A percentile compares a stretch with the other conserved stretches of the same genome.
Evolutionary conservation across 768 basidiomycete species (phyloP).

Genomic region (Lactarius hatsudake): DNA sequence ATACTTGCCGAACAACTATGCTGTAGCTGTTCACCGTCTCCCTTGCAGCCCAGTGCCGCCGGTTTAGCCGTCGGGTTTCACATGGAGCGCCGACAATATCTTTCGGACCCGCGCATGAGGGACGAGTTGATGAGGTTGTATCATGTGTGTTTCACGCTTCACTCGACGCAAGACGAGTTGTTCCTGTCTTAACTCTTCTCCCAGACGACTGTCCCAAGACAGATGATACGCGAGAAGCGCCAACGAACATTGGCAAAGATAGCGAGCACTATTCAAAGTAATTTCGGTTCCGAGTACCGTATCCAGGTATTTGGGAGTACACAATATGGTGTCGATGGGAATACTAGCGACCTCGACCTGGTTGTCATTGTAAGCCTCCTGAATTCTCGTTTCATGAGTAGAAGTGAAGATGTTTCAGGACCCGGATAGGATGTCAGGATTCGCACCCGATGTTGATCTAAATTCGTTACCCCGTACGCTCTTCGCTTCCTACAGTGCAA

Average conservation of each 20-base stretch:
- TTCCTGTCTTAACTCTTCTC: neutral
- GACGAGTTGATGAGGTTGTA: constrained; percentile 15
- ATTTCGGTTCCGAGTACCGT: constrained; percentile 37
- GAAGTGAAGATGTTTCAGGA: constrained; percentile 34
- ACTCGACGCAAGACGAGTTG: no score
- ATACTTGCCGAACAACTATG: constrained; percentile 7
- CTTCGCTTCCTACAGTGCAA: neutral
- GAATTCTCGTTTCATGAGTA: neutral
- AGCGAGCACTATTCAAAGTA: constrained; percentile 4
- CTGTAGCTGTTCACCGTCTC: constrained; percentile 6
- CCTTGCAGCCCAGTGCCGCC: neutral
- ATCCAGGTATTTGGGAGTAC: constrained; percentile 51
- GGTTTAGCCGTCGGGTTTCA: neutral
- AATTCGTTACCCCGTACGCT: constrained; percentile 34
- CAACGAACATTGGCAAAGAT: constrained; percentile 18
- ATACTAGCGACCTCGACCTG: constrained; percentile 50
- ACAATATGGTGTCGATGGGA: constrained; percentile 43
- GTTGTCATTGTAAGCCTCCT: constrained; percentile 45
- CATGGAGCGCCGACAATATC: constrained; percentile 9
- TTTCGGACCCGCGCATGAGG: constrained; percentile 1
- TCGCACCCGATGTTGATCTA: constrained; percentile 31
- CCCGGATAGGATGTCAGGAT: constrained; percentile 32
- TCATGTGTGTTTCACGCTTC: constrained; percentile 3
- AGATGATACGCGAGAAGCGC: constrained; percentile 12
- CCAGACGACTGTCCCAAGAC: neutral